These are phyloP conservation scores for Leavenworthia alabamica DNA, from an alignment of 345 rosid species.

Conservation along the genomic window DNA sequence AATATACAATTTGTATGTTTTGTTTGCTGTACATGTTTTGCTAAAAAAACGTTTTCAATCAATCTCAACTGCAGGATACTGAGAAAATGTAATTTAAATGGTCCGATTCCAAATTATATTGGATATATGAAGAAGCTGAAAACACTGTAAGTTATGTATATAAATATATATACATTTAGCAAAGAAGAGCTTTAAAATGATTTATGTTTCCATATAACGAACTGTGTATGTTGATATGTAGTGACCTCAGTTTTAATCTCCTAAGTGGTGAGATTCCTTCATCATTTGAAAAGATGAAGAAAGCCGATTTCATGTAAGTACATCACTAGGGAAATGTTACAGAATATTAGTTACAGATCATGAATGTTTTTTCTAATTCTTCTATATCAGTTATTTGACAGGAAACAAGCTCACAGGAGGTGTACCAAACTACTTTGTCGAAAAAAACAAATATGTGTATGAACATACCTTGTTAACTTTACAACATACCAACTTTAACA, in stretches of 20 bases:
- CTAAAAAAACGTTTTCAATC: neutral
- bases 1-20: neutral
- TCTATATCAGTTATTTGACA: conserved; percentile 54
- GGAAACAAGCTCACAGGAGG: conserved; percentile 63
- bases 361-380: neutral
- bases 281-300: conserved; percentile 41
- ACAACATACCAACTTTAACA: neutral
- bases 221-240: conserved; percentile 27
- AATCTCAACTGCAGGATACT: conserved; percentile 45
- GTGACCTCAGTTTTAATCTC: conserved; percentile 79
- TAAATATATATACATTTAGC: neutral
- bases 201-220: neutral
- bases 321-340: neutral
- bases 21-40: neutral
- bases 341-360: neutral
- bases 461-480: conserved; percentile 15
- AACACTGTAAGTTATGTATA: conserved; percentile 49
- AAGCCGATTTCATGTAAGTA: conserved; percentile 71
- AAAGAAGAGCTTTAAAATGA: neutral
- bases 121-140: conserved; percentile 56
- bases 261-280: conserved; percentile 63
- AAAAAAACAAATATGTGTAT: conserved; percentile 64
- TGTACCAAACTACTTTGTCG: conserved; percentile 49
- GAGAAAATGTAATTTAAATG: conserved; percentile 54
- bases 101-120: conserved; percentile 55